These are phyloP conservation scores for Solanum habrochaites DNA, from an alignment of 257 asterid genomes.

Conservation along the genomic window DNA sequence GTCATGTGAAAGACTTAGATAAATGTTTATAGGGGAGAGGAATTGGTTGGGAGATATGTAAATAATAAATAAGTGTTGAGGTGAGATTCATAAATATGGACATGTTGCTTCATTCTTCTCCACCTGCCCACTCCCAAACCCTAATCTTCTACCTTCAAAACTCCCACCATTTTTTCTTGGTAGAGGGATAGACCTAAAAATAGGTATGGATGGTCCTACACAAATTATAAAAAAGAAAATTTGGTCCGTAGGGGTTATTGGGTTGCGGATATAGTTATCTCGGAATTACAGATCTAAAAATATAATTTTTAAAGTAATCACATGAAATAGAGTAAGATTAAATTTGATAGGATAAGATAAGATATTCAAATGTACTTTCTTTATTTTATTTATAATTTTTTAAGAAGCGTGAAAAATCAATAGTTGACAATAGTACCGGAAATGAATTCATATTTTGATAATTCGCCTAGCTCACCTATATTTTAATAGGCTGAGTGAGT, in stretches of 20 bases:
- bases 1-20: neutral
- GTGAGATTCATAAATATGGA: neutral
- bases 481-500: too few relatives aligned
- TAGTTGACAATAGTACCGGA: too few relatives aligned
- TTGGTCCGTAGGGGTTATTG: neutral
- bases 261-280: neutral
- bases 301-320: too few relatives aligned
- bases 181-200: neutral
- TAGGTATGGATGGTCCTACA: neutral
- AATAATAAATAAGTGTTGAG: neutral
- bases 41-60: neutral
- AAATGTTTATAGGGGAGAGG: neutral
- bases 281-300: neutral
- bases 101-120: neutral
- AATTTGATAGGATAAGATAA: neutral
- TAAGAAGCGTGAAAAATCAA: too few relatives aligned
- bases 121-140: neutral
- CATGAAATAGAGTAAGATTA: too few relatives aligned
- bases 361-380: neutral
- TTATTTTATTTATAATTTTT: too few relatives aligned
- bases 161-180: neutral
- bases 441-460: too few relatives aligned
- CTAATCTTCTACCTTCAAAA: neutral
- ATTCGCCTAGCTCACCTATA: too few relatives aligned
- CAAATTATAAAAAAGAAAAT: too few relatives aligned